Conservation (phyloP, 257 asterid species). For the Penstemon newberryi region DNA sequence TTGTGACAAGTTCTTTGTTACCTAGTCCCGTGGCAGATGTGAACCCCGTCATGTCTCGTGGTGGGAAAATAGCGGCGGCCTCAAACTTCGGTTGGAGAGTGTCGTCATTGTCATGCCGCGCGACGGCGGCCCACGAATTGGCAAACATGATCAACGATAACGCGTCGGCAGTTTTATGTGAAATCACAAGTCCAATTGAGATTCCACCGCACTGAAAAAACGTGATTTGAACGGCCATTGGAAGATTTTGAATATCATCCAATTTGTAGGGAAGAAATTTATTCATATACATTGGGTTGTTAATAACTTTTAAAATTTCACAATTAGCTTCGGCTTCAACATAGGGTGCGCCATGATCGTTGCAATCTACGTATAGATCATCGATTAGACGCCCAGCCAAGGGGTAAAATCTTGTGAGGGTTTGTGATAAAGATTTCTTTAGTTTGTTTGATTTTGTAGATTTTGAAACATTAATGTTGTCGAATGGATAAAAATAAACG, state of each 20-base stretch:
- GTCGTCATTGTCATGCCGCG: slow-evolving; percentile 13
- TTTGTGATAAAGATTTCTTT: slow-evolving; percentile 42
- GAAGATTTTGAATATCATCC: slow-evolving; percentile 26
- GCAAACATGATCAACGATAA: slow-evolving; percentile 30
- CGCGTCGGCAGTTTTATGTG: slow-evolving; percentile 51
- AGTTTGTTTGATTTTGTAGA: slow-evolving; percentile 30
- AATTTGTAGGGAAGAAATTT: slow-evolving; percentile 40
- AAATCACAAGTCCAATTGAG: slow-evolving; percentile 36
- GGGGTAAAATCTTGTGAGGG: slow-evolving; percentile 45
- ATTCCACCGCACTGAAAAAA: slow-evolving; percentile 45
- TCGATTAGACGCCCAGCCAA: slow-evolving; percentile 46
- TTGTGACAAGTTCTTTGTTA: slow-evolving; percentile 34
- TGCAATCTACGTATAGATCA: slow-evolving; percentile 40
- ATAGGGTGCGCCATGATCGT: slow-evolving; percentile 44
- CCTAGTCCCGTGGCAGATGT: slow-evolving; percentile 27
- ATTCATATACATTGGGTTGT: slow-evolving; percentile 31
- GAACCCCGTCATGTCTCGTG: slow-evolving; percentile 32
- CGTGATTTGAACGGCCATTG: slow-evolving; percentile 37
- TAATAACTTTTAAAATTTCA: slow-evolving; percentile 29
- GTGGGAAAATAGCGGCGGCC: slow-evolving; percentile 43
- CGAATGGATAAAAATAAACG: slow-evolving; percentile 38
- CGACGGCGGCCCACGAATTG: slow-evolving; percentile 45
- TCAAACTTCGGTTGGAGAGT: slow-evolving; percentile 32
- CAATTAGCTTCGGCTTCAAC: slow-evolving; percentile 38
- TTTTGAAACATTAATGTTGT: slow-evolving; percentile 19